phyloP scores from a whole-genome alignment of 495 filamentous ascomycete genomes.

The Aspergillus funiculosus region DNA sequence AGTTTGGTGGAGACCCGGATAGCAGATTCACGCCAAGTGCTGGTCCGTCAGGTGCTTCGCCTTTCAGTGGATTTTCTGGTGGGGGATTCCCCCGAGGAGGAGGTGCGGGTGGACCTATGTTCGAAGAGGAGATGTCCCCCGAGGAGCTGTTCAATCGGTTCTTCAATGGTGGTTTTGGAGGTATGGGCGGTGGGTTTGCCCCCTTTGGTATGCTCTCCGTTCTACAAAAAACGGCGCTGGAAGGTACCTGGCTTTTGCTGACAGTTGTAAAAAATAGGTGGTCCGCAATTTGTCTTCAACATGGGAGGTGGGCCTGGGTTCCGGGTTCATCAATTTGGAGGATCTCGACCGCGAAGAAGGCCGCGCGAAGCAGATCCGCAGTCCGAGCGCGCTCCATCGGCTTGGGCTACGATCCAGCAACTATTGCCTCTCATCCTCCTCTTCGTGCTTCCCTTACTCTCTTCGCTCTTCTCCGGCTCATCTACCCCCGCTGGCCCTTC shows the following conservation, averaged over 20 bases:
- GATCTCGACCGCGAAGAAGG: constrained; percentile 58
- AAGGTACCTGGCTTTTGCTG: constrained; percentile 7
- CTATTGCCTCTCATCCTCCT: constrained; percentile 82
- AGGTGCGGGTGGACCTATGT: constrained; percentile 49
- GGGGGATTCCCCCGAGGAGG: constrained; percentile 49
- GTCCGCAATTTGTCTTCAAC: constrained; percentile 87
- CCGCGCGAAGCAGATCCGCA: constrained; percentile 58
- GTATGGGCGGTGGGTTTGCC: constrained; percentile 51
- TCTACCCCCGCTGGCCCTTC: constrained; percentile 56
- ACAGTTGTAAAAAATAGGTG: constrained; percentile 53
- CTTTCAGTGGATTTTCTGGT: constrained; percentile 67
- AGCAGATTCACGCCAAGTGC: constrained; percentile 64
- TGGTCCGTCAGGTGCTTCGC: constrained; percentile 41
- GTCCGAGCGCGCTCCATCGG: constrained; percentile 44
- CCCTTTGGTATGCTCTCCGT: constrained; percentile 67
- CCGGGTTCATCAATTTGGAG: constrained; percentile 82
- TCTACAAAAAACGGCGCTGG: too few relatives aligned
- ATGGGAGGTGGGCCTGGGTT: constrained; percentile 77
- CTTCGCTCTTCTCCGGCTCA: constrained; percentile 65
- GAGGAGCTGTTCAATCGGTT: constrained; percentile 96
- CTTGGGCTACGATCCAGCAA: constrained; percentile 47
- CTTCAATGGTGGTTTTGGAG: constrained; percentile 61
- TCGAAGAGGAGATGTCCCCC: constrained; percentile 88
- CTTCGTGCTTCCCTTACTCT: constrained; percentile 81
- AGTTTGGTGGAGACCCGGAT: constrained; percentile 87